Evolutionary conservation across 1,284 basidiomycete species (phyloP).

Genomic region (Boletus sp.): DNA sequence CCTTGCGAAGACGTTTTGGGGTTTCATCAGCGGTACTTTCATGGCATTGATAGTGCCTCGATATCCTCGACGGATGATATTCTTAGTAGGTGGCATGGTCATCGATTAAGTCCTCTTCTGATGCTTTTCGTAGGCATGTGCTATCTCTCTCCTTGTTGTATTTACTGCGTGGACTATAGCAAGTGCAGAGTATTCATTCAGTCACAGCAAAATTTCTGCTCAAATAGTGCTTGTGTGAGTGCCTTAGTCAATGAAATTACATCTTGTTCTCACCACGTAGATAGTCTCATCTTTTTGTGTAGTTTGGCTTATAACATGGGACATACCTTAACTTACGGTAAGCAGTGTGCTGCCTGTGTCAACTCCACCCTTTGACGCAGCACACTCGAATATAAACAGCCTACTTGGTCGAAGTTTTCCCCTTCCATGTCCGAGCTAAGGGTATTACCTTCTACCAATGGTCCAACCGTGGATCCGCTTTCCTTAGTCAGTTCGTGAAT

Average conservation of each 20-base stretch:
- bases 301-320: not conserved
- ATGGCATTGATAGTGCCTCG: conserved; percentile 16
- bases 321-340: not conserved
- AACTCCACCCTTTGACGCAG: not conserved
- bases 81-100: conserved; percentile 10
- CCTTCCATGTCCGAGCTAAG: conserved; percentile 24
- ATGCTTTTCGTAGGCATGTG: conserved; percentile 7
- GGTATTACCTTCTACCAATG: conserved; percentile 24
- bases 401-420: conserved; percentile 27
- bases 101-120: not conserved
- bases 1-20: conserved; percentile 13
- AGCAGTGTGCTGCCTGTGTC: not conserved
- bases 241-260: no score
- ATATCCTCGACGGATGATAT: conserved; percentile 23
- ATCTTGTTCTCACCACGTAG: not conserved
- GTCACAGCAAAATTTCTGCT: conserved; percentile 1
- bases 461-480: conserved; percentile 14
- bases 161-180: conserved; percentile 21
- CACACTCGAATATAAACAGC: conserved; percentile 10
- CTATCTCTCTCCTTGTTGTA: conserved; percentile 19
- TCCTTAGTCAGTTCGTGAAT: conserved; percentile 16
- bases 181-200: conserved; percentile 17
- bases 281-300: conserved; percentile 8
- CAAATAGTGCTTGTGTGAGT: conserved; percentile 10
- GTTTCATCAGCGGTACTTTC: conserved; percentile 6